These are phyloP conservation scores for Penicillium corylophilum DNA, from an alignment of 2,329 filamentous ascomycete genomes.

Conservation along the genomic window DNA sequence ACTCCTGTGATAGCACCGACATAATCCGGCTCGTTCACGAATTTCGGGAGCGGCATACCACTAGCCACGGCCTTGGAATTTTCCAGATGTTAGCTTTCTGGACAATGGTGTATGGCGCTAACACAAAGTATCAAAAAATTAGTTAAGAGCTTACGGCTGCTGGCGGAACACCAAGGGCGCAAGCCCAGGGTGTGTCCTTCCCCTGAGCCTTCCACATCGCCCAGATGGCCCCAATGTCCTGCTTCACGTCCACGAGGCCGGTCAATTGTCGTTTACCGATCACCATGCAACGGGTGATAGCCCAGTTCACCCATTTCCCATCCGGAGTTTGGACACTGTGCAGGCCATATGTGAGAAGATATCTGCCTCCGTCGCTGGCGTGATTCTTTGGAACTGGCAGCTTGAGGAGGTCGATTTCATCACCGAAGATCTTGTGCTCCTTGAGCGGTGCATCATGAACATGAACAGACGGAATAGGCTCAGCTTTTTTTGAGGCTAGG, in stretches of 20 bases:
- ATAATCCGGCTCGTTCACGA: slow-evolving; percentile 50
- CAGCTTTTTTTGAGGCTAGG: slow-evolving; percentile 9
- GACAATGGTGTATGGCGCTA: too few relatives aligned
- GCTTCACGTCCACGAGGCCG: slow-evolving; percentile 17
- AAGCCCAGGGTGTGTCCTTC: slow-evolving; percentile 22
- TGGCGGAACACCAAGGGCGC: slow-evolving; percentile 50
- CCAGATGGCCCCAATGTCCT: slow-evolving; percentile 20
- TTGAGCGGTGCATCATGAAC: slow-evolving; percentile 16
- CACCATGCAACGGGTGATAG: slow-evolving; percentile 21
- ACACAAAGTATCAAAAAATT: too few relatives aligned
- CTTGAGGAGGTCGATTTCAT: slow-evolving; percentile 21
- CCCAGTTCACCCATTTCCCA: slow-evolving; percentile 20
- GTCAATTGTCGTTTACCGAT: slow-evolving; percentile 12
- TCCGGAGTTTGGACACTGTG: slow-evolving; percentile 22
- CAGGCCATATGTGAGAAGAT: slow-evolving; percentile 18
- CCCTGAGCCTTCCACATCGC: slow-evolving; percentile 22
- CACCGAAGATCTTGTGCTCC: slow-evolving; percentile 19
- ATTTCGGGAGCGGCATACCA: slow-evolving; percentile 50
- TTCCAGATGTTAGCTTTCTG: too few relatives aligned
- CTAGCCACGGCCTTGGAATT: slow-evolving; percentile 42
- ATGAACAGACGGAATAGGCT: slow-evolving; percentile 8
- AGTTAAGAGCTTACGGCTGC: slow-evolving; percentile 29
- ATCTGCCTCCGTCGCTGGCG: slow-evolving; percentile 18
- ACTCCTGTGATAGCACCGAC: slow-evolving; percentile 47
- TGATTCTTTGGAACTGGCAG: slow-evolving; percentile 21